A percentile compares a stretch with the other conserved stretches of the same genome.
These are phyloP conservation scores for Mortierella claussenii DNA, from an alignment of 192 early-diverging fungal genomes.

Conservation along the genomic window DNA sequence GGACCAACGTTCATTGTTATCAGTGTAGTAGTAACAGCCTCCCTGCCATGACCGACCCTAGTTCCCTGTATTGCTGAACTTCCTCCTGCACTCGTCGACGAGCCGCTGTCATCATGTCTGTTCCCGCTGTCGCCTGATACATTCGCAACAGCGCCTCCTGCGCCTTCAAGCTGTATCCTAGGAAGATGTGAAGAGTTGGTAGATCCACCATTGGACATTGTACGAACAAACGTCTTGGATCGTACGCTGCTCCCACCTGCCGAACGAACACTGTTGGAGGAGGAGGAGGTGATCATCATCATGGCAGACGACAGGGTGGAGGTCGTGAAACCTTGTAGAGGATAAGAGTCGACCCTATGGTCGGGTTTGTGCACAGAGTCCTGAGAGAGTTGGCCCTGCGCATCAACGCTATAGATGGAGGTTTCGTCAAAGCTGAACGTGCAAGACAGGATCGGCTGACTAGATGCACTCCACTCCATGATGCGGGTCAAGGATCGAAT, in stretches of 20 bases:
- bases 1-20: conserved; percentile 45
- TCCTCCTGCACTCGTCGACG: background rate
- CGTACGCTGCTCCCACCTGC: conserved; percentile 40
- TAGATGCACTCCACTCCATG: conserved; percentile 64
- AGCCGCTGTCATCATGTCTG: conserved; percentile 5
- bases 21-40: conserved; percentile 7
- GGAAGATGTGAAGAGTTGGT: conserved; percentile 15
- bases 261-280: conserved; percentile 39
- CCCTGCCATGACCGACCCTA: background rate
- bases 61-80: conserved; percentile 5
- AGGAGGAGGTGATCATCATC: conserved; percentile 29
- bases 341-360: conserved; percentile 34
- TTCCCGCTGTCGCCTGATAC: background rate
- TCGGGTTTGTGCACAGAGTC: conserved; percentile 67
- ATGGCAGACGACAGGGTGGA: conserved; percentile 28
- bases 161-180: conserved; percentile 41
- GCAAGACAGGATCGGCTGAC: conserved; percentile 55
- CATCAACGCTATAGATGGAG: conserved; percentile 61
- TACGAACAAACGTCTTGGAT: conserved; percentile 37
- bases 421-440: conserved; percentile 75
- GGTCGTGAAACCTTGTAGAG: conserved; percentile 60
- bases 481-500: conserved; percentile 63
- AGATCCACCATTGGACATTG: conserved; percentile 18
- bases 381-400: conserved; percentile 53
- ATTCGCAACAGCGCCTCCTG: conserved; percentile 10